Percentiles rank a stretch among this genome's conserved stretches.
These are phyloP conservation scores for Penicillium cinerascens DNA, from an alignment of 495 filamentous ascomycete genomes.

Conservation along the genomic window DNA sequence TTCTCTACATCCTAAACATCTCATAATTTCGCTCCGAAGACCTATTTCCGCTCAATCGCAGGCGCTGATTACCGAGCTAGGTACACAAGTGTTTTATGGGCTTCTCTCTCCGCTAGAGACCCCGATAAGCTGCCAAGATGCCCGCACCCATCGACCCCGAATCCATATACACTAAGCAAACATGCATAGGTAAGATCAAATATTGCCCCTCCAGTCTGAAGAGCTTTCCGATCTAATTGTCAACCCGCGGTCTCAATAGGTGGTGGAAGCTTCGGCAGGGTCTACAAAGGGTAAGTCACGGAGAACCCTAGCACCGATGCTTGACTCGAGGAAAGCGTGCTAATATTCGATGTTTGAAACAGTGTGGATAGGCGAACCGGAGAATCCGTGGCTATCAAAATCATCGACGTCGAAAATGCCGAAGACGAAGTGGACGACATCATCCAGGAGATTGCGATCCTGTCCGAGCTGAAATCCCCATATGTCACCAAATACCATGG, in stretches of 20 bases:
- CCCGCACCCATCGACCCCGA: slow-evolving; percentile 67
- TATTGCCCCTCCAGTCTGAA: not conserved
- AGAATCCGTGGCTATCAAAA: slow-evolving; percentile 86
- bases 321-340: not conserved
- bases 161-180: slow-evolving; percentile 86
- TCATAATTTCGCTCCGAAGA: not conserved
- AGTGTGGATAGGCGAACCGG: slow-evolving; percentile 84
- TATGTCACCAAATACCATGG: slow-evolving; percentile 97
- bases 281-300: slow-evolving; percentile 79
- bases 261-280: slow-evolving; percentile 91
- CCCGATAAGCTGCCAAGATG: slow-evolving; percentile 30
- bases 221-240: not conserved
- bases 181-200: slow-evolving; percentile 72
- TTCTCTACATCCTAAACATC: not conserved
- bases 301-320: not conserved
- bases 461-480: slow-evolving; percentile 88
- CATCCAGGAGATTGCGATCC: slow-evolving; percentile 94
- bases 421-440: slow-evolving; percentile 99
- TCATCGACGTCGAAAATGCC: slow-evolving; percentile 97
- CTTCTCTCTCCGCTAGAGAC: not conserved
- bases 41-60: not conserved
- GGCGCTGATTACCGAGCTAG: not conserved
- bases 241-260: slow-evolving; percentile 31
- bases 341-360: not conserved
- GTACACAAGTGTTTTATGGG: slow-evolving; percentile 1